phyloP scores from a whole-genome alignment of 805 yeast species.

The Zygoascus biomembranicola region DNA sequence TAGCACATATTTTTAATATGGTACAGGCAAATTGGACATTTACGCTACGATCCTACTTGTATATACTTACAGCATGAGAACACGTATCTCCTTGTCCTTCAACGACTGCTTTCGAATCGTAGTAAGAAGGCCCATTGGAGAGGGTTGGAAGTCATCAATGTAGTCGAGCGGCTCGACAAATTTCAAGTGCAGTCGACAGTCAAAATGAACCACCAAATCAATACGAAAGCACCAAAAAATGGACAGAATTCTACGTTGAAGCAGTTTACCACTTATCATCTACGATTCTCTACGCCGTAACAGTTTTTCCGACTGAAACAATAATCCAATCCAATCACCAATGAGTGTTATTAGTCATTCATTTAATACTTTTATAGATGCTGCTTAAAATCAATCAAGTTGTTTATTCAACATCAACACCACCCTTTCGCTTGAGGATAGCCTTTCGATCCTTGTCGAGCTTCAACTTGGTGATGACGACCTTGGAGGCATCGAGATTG shows the following conservation, averaged over 20 bases:
- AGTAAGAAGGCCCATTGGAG: slow-evolving; percentile 67
- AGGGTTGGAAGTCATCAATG: no score
- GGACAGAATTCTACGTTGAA: no score
- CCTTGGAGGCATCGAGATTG: slow-evolving; percentile 97
- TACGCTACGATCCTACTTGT: neutral
- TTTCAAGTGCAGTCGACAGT: no score
- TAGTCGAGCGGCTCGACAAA: no score
- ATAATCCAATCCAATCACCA: no score
- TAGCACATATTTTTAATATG: neutral
- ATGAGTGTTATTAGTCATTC: neutral
- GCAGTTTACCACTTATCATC: no score
- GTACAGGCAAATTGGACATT: no score
- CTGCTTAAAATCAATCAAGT: neutral
- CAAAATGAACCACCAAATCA: no score
- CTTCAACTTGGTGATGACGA: slow-evolving; percentile 96
- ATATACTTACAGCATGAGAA: slow-evolving; percentile 45
- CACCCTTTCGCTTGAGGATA: slow-evolving; percentile 96
- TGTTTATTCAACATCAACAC: slow-evolving; percentile 74
- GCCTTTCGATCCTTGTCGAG: slow-evolving; percentile 99
- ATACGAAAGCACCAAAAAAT: no score
- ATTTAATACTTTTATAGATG: neutral
- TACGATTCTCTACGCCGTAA: no score
- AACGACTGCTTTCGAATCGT: slow-evolving; percentile 75
- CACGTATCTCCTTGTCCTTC: slow-evolving; percentile 69
- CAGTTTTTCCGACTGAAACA: no score